Base-by-base conservation (phyloP, 345 rosid species). In the Schrenkiella parvula region DNA sequence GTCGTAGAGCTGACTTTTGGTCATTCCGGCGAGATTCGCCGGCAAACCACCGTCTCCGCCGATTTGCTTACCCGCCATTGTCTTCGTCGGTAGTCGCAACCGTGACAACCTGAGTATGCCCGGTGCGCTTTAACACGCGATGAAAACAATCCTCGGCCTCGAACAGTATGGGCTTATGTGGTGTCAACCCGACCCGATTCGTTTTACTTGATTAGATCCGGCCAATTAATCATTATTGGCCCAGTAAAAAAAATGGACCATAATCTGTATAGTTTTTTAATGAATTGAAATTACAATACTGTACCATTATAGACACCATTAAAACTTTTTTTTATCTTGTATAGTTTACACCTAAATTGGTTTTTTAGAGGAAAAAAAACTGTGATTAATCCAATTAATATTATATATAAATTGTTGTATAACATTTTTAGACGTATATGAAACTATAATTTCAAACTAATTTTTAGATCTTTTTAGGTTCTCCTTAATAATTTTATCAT, bases 1-100 rank as follows among this genome's bases (percentile, higher is more conserved):
- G 10, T 89, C 98, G 66, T 95, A 88, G 48, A 89, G 99, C 78
- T 91, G 93, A 79, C 80, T 91, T 85, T 91, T 95, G 1, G 98
- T 89, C 96, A 91, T 88, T 8, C 96, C 96, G 70, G 98, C 89
- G 18, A 91, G 78, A 80, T 80, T 87, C 71, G 82, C 81, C 63
- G 95, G 76, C 35, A 87, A 71, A 12, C 87, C 88, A 3, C 86
- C 89, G 2, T 89, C 97, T 48, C 93, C 95, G 82, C 81, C 26
- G 29, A 80, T 37, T 55, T 86, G 79, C 83, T 87, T 87, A 78
- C 84, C 88, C 81, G 95, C 88, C 99, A 93, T 93, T 39, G 70
- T 59, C 31, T 10, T 53, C 52, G 63, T 68, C 71, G 42, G 54
- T 29, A 21, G 5, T 58, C 38, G 29, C 68, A 8, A 17, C 59